These are phyloP conservation scores for Paramecium sexaurelia DNA, from an alignment of 73 alveolate genomes.

Conservation along the genomic window DNA sequence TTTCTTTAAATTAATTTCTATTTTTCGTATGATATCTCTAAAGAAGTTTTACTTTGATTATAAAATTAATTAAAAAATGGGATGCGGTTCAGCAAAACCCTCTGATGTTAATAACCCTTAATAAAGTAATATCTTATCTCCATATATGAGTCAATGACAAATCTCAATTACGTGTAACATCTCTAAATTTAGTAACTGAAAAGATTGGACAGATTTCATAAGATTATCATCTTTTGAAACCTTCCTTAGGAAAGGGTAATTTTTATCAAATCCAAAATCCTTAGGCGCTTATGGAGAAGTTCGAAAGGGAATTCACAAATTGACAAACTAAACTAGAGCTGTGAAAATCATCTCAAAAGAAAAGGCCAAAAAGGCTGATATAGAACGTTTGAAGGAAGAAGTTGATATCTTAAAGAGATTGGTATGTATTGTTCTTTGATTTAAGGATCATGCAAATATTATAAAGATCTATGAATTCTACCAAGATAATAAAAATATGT, in stretches of 20 bases:
- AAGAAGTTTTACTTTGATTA: background rate
- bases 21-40: background rate
- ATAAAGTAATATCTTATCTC: background rate
- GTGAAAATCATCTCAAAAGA: slow-evolving; percentile 78
- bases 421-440: slow-evolving; percentile 70
- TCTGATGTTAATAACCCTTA: slow-evolving; percentile 28
- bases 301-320: slow-evolving; percentile 76
- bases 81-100: slow-evolving; percentile 38
- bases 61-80: slow-evolving; percentile 29
- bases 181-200: slow-evolving; percentile 51
- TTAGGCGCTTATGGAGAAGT: slow-evolving; percentile 85
- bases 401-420: slow-evolving; percentile 78
- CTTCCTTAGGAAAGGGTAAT: slow-evolving; percentile 68
- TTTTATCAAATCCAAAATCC: background rate
- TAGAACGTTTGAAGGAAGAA: slow-evolving; percentile 77
- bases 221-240: slow-evolving; percentile 67
- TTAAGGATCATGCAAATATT: slow-evolving; percentile 83
- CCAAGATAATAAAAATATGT: slow-evolving; percentile 71
- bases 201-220: slow-evolving; percentile 60
- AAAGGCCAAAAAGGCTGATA: slow-evolving; percentile 71
- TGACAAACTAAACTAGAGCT: slow-evolving; percentile 76
- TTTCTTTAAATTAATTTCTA: background rate
- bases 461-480: slow-evolving; percentile 76
- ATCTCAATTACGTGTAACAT: slow-evolving; percentile 36
- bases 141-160: background rate